Conservation (phyloP, 495 filamentous ascomycete species). For the Daldinia caldariorum region DNA sequence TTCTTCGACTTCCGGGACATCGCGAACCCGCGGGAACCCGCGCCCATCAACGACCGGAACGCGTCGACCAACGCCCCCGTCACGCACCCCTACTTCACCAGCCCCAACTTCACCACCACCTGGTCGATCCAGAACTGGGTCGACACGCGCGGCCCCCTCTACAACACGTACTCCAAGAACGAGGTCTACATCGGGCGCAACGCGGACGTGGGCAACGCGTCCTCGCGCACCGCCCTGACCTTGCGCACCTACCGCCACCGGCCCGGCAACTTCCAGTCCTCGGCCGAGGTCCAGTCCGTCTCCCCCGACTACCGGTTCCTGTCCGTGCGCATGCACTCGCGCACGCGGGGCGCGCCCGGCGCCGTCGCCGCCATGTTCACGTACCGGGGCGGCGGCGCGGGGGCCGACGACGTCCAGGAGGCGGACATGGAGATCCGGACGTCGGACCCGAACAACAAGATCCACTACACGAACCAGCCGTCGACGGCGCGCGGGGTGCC, state of each 20-base stretch:
- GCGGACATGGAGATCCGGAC: constrained; percentile 82
- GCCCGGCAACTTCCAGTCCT: constrained; percentile 47
- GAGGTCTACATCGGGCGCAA: constrained; percentile 70
- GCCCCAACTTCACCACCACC: constrained; percentile 55
- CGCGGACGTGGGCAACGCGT: constrained; percentile 44
- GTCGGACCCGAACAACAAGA: constrained; percentile 57
- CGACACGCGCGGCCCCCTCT: constrained; percentile 55
- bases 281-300: constrained; percentile 69
- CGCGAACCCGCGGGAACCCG: constrained; percentile 50
- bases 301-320: constrained; percentile 64
- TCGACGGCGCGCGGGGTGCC: constrained; percentile 53
- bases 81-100: constrained; percentile 56
- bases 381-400: constrained; percentile 53
- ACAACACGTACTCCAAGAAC: constrained; percentile 69
- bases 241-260: constrained; percentile 62
- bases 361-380: constrained; percentile 79
- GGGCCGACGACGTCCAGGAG: constrained; percentile 66
- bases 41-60: constrained; percentile 43
- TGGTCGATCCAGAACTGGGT: constrained; percentile 69
- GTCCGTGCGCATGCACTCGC: constrained; percentile 69
- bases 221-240: constrained; percentile 58
- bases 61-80: constrained; percentile 44
- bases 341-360: constrained; percentile 61
- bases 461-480: constrained; percentile 83
- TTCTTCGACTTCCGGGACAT: constrained; percentile 75